Evolutionary conservation across 257 asterid genomes (phyloP).

Genomic region (Solanum dulcamara): DNA sequence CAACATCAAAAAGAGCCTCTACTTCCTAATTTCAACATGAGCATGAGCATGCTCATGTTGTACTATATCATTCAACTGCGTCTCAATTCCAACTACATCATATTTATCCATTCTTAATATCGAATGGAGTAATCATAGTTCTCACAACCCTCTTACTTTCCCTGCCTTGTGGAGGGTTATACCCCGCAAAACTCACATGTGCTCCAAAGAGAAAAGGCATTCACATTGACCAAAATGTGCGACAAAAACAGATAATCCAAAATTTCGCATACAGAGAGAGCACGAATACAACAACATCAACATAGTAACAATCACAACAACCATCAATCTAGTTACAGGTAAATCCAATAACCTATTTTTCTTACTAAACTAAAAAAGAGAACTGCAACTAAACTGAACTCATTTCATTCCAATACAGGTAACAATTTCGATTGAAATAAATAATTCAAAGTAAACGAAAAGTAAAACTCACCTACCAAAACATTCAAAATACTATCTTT

Average conservation of each 20-base stretch:
- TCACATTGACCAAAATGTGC: neutral
- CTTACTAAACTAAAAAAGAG: neutral
- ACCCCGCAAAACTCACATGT: neutral
- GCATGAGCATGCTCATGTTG: neutral
- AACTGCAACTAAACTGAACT: neutral
- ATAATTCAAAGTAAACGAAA: neutral
- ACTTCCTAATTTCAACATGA: neutral
- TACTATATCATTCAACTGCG: neutral
- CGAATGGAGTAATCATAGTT: neutral
- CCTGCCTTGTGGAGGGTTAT: neutral
- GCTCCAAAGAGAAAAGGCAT: neutral
- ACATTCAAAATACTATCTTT: neutral
- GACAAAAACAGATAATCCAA: neutral
- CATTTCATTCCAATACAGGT: neutral
- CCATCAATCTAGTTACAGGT: neutral
- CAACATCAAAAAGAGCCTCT: neutral
- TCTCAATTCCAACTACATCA: neutral
- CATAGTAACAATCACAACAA: neutral
- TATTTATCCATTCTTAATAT: neutral
- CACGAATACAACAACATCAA: neutral
- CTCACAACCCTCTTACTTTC: neutral
- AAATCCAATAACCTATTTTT: neutral
- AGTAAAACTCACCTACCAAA: neutral
- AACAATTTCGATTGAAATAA: neutral
- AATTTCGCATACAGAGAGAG: neutral